Percentiles rank a stretch among this genome's conserved stretches.
Evolutionary conservation across 75 land plant genomes (phyloP).

Genomic region (Pseudotsuga menziesii): DNA sequence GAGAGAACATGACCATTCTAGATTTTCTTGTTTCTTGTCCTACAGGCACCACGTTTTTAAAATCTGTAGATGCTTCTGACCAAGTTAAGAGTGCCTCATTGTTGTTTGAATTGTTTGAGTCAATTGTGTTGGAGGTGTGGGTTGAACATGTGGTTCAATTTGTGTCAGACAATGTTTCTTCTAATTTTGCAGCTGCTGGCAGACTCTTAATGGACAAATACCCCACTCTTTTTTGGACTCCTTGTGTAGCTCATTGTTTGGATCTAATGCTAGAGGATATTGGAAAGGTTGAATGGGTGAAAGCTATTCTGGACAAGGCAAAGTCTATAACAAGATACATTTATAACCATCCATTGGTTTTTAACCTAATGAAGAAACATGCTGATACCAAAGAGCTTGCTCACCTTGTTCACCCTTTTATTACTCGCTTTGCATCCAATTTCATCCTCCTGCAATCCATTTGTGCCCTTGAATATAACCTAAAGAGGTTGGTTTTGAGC

Average conservation of each 20-base stretch:
- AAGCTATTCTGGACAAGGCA: constrained; percentile 30
- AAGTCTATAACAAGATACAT: constrained; percentile 41
- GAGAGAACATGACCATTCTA: constrained; percentile 33
- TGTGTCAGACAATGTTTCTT: neutral
- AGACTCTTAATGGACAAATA: neutral
- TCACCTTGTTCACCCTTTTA: neutral
- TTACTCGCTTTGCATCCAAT: neutral
- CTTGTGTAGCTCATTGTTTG: constrained; percentile 43
- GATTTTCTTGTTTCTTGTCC: constrained; percentile 50
- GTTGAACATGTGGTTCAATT: constrained; percentile 51
- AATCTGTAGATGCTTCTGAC: constrained; percentile 52
- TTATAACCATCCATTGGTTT: neutral
- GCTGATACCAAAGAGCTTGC: too few relatives aligned
- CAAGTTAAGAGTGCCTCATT: constrained; percentile 25
- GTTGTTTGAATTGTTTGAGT: constrained; percentile 37
- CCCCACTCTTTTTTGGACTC: constrained; percentile 46
- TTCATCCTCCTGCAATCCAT: neutral
- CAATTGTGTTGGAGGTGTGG: constrained; percentile 50
- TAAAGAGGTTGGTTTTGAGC: neutral
- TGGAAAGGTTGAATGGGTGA: constrained; percentile 27
- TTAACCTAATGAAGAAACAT: neutral
- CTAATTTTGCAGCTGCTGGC: neutral
- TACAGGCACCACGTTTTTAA: constrained; percentile 26
- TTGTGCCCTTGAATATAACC: too few relatives aligned
- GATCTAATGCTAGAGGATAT: constrained; percentile 49